Percentiles rank a stretch among this genome's conserved stretches.
Conservation (phyloP, 2,329 filamentous ascomycete species). For the Epichloe sibirici region DNA sequence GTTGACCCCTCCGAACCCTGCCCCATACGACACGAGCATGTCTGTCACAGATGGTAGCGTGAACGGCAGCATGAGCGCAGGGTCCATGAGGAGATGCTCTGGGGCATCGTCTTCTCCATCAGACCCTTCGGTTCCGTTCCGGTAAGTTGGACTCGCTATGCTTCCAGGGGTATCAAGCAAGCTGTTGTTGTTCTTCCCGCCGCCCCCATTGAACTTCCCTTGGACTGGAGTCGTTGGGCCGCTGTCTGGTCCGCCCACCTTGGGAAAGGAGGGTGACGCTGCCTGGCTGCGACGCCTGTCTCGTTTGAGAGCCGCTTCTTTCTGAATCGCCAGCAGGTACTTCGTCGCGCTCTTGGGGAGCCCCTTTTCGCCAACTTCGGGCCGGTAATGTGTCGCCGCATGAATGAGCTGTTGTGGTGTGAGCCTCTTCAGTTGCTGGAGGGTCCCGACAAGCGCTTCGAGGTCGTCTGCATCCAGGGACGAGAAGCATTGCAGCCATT, state of each 20-base stretch:
- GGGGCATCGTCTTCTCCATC: constrained; percentile 55
- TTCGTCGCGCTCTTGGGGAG: constrained; percentile 80
- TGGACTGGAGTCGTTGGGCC: constrained; percentile 33
- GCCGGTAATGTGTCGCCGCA: constrained; percentile 81
- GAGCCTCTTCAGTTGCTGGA: constrained; percentile 77
- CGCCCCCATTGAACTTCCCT: constrained; percentile 21
- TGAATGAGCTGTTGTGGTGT: constrained; percentile 84
- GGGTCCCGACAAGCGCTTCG: constrained; percentile 74
- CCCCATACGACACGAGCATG: constrained; percentile 91
- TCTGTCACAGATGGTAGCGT: constrained; percentile 91
- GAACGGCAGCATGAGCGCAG: constrained; percentile 86
- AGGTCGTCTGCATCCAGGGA: constrained; percentile 76
- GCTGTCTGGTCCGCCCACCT: constrained; percentile 20
- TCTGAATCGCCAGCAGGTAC: constrained; percentile 70
- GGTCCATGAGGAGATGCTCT: constrained; percentile 70
- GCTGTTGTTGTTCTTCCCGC: constrained; percentile 15
- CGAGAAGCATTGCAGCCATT: constrained; percentile 97
- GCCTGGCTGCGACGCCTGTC: constrained; percentile 38
- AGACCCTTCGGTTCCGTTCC: constrained; percentile 19
- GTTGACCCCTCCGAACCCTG: constrained; percentile 87
- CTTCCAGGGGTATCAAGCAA: constrained; percentile 31
- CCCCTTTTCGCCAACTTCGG: constrained; percentile 89
- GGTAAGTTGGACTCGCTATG: constrained; percentile 27
- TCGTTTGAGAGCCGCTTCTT: constrained; percentile 52
- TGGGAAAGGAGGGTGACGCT: constrained; percentile 28